These are phyloP conservation scores for Fusarium phyllophilum DNA, from an alignment of 2,329 filamentous ascomycete genomes.

Conservation along the genomic window DNA sequence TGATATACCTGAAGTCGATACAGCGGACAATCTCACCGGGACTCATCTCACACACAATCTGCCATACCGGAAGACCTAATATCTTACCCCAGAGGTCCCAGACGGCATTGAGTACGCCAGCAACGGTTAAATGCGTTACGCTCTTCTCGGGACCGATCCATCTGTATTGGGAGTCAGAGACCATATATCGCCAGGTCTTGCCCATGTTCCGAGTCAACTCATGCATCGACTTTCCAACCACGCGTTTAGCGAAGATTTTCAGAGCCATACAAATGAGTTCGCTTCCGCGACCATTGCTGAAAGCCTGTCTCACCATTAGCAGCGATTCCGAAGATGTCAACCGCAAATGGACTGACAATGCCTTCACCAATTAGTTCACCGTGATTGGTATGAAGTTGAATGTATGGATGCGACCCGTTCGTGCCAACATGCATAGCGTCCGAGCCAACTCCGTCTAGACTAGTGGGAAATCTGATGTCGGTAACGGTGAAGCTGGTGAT, in stretches of 20 bases:
- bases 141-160: background rate
- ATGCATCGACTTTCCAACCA: background rate
- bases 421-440: background rate
- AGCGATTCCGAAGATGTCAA: rapidly evolving
- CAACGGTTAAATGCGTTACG: background rate
- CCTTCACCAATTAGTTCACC: background rate
- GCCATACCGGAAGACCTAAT: background rate
- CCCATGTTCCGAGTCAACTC: background rate
- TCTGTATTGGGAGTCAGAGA: background rate
- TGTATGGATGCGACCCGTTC: background rate
- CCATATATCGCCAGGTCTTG: background rate
- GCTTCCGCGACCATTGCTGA: background rate
- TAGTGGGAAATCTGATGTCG: background rate
- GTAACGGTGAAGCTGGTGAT: background rate
- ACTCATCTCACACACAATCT: background rate
- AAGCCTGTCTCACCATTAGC: background rate
- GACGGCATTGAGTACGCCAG: background rate
- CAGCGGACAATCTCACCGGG: background rate
- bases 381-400: background rate
- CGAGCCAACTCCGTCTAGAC: background rate
- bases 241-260: background rate
- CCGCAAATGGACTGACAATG: background rate
- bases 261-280: background rate
- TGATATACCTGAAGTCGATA: background rate
- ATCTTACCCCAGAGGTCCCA: background rate